Evolutionary conservation across 169 alveolate species (phyloP).

Genomic region (Babesia divergens): DNA sequence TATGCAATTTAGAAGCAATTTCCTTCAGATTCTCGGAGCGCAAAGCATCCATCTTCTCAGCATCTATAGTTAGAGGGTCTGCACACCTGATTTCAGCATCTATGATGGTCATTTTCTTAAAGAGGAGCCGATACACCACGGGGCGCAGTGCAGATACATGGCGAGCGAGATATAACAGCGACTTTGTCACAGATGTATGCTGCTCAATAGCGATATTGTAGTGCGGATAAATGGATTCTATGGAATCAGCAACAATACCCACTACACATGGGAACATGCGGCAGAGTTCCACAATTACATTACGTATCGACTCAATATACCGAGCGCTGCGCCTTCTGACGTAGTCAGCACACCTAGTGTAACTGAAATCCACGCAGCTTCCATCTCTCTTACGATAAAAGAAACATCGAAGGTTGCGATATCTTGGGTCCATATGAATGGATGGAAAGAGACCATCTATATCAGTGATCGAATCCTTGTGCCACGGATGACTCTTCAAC

Average conservation of each 20-base stretch:
- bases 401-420: conserved; percentile 49
- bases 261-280: conserved; percentile 31
- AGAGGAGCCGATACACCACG: conserved; percentile 28
- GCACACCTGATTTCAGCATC: conserved; percentile 53
- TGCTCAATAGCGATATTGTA: conserved; percentile 56
- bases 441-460: conserved; percentile 43
- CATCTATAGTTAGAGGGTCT: conserved; percentile 35
- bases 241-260: conserved; percentile 31
- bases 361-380: conserved; percentile 45
- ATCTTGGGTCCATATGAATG: conserved; percentile 46
- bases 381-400: conserved; percentile 45
- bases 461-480: background rate
- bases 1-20: conserved; percentile 12
- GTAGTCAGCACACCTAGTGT: conserved; percentile 56
- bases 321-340: conserved; percentile 27
- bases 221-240: conserved; percentile 45
- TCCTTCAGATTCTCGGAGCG: conserved; percentile 33
- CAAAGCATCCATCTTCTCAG: conserved; percentile 21
- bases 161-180: conserved; percentile 21
- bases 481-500: conserved; percentile 47
- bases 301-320: background rate
- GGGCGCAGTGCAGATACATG: background rate
- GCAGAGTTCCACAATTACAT: conserved; percentile 47
- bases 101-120: conserved; percentile 59
- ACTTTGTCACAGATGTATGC: conserved; percentile 36